Conservation (phyloP, 2,329 filamentous ascomycete species). For the Arthroderma sp. region DNA sequence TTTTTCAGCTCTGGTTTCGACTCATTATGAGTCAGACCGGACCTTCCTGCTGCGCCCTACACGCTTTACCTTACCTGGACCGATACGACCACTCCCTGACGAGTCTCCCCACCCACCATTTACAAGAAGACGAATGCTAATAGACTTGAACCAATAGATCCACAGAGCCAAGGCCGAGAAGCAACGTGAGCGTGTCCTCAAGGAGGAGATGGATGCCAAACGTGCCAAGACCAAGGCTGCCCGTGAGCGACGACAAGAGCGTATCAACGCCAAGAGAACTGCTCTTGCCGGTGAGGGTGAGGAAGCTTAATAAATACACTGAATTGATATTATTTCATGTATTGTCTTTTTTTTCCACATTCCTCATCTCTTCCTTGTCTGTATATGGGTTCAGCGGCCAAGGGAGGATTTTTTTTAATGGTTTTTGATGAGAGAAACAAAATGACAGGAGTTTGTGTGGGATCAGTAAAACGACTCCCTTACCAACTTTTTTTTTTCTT, state of each 20-base stretch:
- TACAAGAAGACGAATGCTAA: neutral
- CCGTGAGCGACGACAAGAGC: conserved; percentile 94
- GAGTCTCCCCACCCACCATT: neutral
- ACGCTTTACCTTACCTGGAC: neutral
- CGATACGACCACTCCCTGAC: neutral
- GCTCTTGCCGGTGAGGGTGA: conserved; percentile 59
- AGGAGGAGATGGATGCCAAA: conserved; percentile 99
- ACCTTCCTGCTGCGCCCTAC: neutral
- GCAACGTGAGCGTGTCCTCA: conserved; percentile 83
- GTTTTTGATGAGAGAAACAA: conserved; percentile 4
- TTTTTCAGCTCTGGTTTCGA: neutral
- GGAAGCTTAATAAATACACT: conserved; percentile 8
- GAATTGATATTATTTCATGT: neutral
- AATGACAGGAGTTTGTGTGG: conserved; percentile 6
- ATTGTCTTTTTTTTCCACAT: conserved; percentile 7
- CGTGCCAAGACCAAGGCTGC: conserved; percentile 99
- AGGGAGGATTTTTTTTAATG: conserved; percentile 8
- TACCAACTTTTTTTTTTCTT: neutral
- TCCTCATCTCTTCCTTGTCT: conserved; percentile 5
- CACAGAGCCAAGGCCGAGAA: conserved; percentile 99
- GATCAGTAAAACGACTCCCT: neutral
- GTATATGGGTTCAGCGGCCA: conserved; percentile 9
- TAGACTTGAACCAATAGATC: conserved; percentile 50
- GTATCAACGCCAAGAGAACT: conserved; percentile 78
- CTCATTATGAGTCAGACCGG: conserved; percentile 12